Conservation (phyloP, 768 basidiomycete species). For the Tulasnella sp. region DNA sequence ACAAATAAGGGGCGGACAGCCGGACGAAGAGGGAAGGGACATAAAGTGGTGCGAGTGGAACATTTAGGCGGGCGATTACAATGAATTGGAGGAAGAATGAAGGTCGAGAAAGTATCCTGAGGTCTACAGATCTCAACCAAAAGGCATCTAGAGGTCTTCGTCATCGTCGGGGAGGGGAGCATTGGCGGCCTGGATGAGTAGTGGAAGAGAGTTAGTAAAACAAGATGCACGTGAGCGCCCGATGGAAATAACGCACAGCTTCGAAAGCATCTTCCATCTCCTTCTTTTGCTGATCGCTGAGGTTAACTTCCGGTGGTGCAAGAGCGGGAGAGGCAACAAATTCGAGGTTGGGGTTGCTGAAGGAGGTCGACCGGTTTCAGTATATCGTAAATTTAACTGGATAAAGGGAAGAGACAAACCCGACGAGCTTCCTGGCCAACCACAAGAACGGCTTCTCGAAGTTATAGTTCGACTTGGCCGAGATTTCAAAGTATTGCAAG, state of each 20-base stretch:
- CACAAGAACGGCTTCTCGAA: constrained; percentile 99
- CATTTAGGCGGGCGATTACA: not conserved
- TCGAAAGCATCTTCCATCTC: constrained; percentile 61
- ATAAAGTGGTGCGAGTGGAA: not conserved
- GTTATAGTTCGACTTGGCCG: constrained; percentile 99
- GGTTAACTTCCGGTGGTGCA: constrained; percentile 79
- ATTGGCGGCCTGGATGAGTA: constrained; percentile 58
- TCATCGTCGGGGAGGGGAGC: constrained; percentile 98
- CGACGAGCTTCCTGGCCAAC: constrained; percentile 96
- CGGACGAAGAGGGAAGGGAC: not conserved
- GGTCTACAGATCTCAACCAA: not conserved
- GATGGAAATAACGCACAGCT: not conserved
- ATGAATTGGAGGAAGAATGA: not conserved
- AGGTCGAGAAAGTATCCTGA: not conserved
- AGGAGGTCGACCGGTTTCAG: not conserved
- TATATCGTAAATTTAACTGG: not conserved
- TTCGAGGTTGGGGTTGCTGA: constrained; percentile 76
- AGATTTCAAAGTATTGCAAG: constrained; percentile 99
- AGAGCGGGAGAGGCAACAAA: constrained; percentile 97
- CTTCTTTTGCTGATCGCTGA: constrained; percentile 71
- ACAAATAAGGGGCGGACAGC: not conserved
- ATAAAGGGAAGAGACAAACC: constrained; percentile 46
- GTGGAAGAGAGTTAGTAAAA: not conserved
- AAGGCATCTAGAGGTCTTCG: constrained; percentile 57
- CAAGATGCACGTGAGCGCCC: not conserved